A percentile compares a stretch with the other conserved stretches of the same genome.
Conservation (phyloP, 2,329 filamentous ascomycete genomes). For the Penicillium sp. region DNA sequence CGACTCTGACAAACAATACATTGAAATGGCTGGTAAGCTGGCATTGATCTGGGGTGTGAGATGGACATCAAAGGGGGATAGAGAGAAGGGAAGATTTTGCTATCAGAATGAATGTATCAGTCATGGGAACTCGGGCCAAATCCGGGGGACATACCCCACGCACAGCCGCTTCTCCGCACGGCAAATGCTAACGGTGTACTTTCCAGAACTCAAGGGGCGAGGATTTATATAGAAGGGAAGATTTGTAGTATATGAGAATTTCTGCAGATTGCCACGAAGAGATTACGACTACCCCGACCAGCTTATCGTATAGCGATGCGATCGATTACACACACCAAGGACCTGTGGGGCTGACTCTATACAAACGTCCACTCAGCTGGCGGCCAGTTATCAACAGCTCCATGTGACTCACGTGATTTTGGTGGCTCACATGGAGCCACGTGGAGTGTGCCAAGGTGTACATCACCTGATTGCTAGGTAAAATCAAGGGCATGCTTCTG, state of each 20-base stretch:
- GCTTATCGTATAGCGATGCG: background rate
- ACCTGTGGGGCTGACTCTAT: background rate
- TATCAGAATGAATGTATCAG: background rate
- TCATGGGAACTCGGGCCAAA: conserved; percentile 1
- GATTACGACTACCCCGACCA: too few species aligned
- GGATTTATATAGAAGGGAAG: background rate
- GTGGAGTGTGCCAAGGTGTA: too few species aligned
- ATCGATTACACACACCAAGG: too few species aligned
- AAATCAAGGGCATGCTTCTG: too few species aligned
- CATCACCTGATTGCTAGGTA: too few species aligned
- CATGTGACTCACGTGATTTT: background rate
- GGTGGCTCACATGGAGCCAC: too few species aligned
- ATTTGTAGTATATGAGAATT: background rate
- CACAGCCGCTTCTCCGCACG: conserved; percentile 6
- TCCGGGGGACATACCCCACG: conserved; percentile 3
- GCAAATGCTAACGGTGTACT: background rate
- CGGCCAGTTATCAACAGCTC: background rate
- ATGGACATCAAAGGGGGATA: background rate
- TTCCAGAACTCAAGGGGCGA: too few species aligned
- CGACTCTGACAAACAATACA: conserved; percentile 41
- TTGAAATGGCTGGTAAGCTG: conserved; percentile 41
- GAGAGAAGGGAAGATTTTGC: background rate
- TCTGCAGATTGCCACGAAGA: background rate
- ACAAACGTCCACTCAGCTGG: background rate
- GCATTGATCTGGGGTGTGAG: background rate